A percentile compares a stretch with the other conserved stretches of the same genome.
phyloP scores from a whole-genome alignment of 768 basidiomycete genomes.

The Dentipellis fragilis region DNA sequence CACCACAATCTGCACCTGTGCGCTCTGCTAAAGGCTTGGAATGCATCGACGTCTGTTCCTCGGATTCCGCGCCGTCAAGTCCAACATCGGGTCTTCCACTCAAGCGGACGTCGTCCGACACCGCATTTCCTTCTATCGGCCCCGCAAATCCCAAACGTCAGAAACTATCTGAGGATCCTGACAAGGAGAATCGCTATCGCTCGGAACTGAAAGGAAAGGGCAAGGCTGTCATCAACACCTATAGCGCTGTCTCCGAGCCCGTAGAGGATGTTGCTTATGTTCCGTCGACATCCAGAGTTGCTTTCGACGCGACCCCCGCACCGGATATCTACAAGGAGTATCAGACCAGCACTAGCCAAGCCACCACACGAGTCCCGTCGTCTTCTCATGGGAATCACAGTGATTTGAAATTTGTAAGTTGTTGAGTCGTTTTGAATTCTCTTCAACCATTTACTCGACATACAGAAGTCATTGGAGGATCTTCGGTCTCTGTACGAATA shows the following conservation, averaged over 20 bases:
- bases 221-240: not conserved
- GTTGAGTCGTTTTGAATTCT: not conserved
- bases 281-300: not conserved
- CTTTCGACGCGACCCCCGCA: not conserved
- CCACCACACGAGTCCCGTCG: not conserved
- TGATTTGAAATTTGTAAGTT: not conserved
- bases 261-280: not conserved
- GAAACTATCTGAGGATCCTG: not conserved
- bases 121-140: not conserved
- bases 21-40: slow-evolving; percentile 3
- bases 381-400: not conserved
- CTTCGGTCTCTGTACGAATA: not conserved
- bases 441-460: not conserved
- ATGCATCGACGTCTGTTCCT: slow-evolving; percentile 8
- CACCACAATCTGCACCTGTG: not conserved
- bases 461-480: not conserved
- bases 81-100: not conserved
- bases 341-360: not conserved
- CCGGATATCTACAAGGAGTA: not conserved
- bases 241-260: not conserved
- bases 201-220: not conserved
- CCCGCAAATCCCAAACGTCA: not conserved
- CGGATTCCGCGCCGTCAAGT: slow-evolving; percentile 1
- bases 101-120: not conserved
- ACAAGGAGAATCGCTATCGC: not conserved